These are phyloP conservation scores for Caulochytrium protostelioides DNA, from an alignment of 371 early-diverging fungal species.

Conservation along the genomic window DNA sequence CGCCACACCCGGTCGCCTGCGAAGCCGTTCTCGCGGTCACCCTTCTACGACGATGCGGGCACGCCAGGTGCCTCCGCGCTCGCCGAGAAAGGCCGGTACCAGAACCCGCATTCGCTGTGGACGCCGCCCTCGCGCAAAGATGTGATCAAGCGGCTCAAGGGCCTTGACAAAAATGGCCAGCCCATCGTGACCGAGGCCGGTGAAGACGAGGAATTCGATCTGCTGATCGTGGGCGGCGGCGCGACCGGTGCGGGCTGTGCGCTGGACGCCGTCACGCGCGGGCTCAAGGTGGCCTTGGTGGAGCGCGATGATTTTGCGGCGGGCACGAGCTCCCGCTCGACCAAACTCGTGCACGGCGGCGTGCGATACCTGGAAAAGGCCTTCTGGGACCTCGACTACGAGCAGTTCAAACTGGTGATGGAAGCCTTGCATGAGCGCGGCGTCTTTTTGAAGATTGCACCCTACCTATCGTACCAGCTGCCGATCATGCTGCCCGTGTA, in stretches of 20 bases:
- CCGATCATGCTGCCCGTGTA: conserved; percentile 91
- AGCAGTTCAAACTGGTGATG: conserved; percentile 88
- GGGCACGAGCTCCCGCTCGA: conserved; percentile 89
- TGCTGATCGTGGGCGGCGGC: conserved; percentile 95
- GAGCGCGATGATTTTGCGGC: conserved; percentile 94
- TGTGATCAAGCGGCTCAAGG: conserved; percentile 14
- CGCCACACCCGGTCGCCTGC: too few species aligned
- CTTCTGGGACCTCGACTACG: conserved; percentile 77
- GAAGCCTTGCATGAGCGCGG: conserved; percentile 95
- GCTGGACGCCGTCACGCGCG: conserved; percentile 91
- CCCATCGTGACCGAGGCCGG: neutral
- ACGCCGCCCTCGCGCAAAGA: conserved; percentile 15
- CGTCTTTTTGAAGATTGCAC: conserved; percentile 83
- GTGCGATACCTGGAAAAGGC: conserved; percentile 98
- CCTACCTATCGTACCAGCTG: conserved; percentile 81
- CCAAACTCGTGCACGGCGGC: conserved; percentile 98
- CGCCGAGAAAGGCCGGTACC: too few species aligned
- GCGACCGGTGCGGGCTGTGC: conserved; percentile 94
- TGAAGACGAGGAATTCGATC: conserved; percentile 44
- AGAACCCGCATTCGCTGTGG: too few species aligned
- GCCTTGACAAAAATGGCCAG: conserved; percentile 3
- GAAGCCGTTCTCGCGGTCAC: too few species aligned
- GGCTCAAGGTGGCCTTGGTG: conserved; percentile 87
- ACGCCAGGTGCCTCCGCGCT: too few species aligned
- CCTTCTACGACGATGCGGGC: too few species aligned